Evolutionary conservation across 306 rosid species (phyloP), one percentile per base, ranked within the genome.

Genomic region (Trifolium dubium): DNA sequence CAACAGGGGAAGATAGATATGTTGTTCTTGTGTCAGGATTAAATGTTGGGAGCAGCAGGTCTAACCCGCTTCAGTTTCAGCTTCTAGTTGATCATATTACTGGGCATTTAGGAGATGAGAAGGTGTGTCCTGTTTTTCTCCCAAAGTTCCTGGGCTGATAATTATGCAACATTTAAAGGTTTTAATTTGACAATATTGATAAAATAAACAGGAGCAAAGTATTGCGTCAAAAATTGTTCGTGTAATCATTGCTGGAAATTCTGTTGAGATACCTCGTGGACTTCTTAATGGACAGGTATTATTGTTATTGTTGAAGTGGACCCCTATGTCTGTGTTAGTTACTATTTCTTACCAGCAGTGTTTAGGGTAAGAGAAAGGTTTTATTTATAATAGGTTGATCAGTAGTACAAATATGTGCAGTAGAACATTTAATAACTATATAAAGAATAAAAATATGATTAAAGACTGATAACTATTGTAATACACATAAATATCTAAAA

Each of bases 51-150:
- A 88, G 92, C 80, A 79, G 89, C 86, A 72, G 43, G 78, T 84
- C 85, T 61, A 91, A 91, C 79, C 98, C 98, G 71, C 97, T 94
- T 51, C 94, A 85, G 72, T 83, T 91, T 80, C 98, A 91, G 92
- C 98, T 94, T 80, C 89, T 91, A 71, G 81, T 94, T 76, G 98
- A 94, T 79, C 96, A 94, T 82, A 88, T 94, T 67, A 94, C 98
- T 9, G 98, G 98, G 41, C 96, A 94, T 82, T 85, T 94, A 84
- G 98, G 97, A 78, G 98, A 94, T 80, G 92, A 87, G 83, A 85
- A 87, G 95, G 97, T 93, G 80, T 30, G 15, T 40, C 62, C 47
- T 69, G 15, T 80, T 64, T 72, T 74, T 72, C 62, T 74, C 83
- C 55, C 69, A n/a, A 58, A 43, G 49, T 44, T 83, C 43, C 59